Evolutionary conservation across 108 stramenopile species (phyloP).

Genomic region (Mayamaea pseudoterrestris): DNA sequence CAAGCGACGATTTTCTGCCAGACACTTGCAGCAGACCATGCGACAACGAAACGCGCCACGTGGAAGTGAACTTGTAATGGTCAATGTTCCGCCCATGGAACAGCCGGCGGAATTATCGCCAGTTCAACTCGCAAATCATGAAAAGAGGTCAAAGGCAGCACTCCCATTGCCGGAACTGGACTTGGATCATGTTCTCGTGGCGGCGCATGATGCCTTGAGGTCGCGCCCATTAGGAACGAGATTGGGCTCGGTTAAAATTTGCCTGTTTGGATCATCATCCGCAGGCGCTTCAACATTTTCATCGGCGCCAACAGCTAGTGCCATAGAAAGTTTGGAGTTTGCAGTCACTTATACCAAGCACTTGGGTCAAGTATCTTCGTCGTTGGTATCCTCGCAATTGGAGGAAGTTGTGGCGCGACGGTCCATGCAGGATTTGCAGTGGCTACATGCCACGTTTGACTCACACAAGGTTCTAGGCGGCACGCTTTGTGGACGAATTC

Average conservation of each 20-base stretch:
- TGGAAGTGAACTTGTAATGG: constrained; percentile 63
- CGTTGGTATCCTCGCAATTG: no score
- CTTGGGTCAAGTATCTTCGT: not conserved
- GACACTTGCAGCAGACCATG: constrained; percentile 83
- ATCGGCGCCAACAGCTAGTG: not conserved
- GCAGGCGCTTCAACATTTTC: not conserved
- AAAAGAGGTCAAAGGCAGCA: constrained; percentile 38
- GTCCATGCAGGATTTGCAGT: constrained; percentile 66
- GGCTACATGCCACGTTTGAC: constrained; percentile 67
- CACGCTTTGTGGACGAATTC: constrained; percentile 69
- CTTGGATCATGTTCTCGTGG: constrained; percentile 56
- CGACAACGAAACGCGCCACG: constrained; percentile 50
- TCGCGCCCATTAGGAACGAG: not conserved
- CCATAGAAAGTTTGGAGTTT: constrained; percentile 27
- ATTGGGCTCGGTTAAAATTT: constrained; percentile 8
- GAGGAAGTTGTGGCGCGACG: constrained; percentile 45
- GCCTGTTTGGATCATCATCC: constrained; percentile 9
- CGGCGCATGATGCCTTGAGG: constrained; percentile 34
- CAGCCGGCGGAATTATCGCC: constrained; percentile 41
- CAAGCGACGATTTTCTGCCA: constrained; percentile 62
- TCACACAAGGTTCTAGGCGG: constrained; percentile 69
- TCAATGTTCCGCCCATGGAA: constrained; percentile 67
- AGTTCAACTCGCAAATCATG: constrained; percentile 24
- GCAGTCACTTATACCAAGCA: constrained; percentile 17
- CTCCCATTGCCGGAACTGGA: constrained; percentile 71